Base-by-base conservation (phyloP, 139 green algal species). In the Raphidocelis subcapitata region DNA sequence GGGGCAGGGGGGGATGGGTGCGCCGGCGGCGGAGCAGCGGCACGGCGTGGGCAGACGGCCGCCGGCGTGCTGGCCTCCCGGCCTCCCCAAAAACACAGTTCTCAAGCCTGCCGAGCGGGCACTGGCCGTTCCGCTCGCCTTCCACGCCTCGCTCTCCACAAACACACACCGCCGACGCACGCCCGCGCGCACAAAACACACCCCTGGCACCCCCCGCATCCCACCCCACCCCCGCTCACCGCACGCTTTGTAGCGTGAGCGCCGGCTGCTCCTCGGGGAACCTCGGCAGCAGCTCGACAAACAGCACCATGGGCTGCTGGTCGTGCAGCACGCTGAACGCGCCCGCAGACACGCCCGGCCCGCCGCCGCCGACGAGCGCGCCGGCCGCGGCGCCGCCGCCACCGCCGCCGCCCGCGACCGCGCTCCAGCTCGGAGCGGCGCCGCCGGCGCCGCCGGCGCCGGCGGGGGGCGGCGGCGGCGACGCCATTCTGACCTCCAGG, bases 221-320 rank as follows among this genome's bases (percentile, higher is more conserved):
- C 8, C 8, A 8, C 15, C 3, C 31, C 52, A 32, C 23, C 51
- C 46, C 36, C 56, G 54, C 23, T 44, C 18, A 60, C 62, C 62
- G 24, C 21, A 70, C 12, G 29, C 64, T 70, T 24, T 77, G 70
- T 46, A 77, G 62, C 32, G 44, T 21, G n/a, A 77, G 47, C 26
- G 62, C 56, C 29, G 70, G 70, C 12, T 33, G 31, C 26, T 77
- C 70, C 32, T 35, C 61, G 21, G 70, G 70, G 32, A 70, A 77
- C 46, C 46, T 23, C 14, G 12, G 31, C 15, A 20, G 1, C 47
- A 77, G 14, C 70, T 77, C 70, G 10, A 77, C 47, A 63, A 56
- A 65, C 61, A 77, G 70, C 70, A 77, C 60, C 61, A 77, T 33
- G 24, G 44, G 61, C 70, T 70, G 61, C 61, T 77, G 70, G 21